Base-by-base conservation (phyloP, 2,329 filamentous ascomycete genomes). In the Aspergillus aculeatus region DNA sequence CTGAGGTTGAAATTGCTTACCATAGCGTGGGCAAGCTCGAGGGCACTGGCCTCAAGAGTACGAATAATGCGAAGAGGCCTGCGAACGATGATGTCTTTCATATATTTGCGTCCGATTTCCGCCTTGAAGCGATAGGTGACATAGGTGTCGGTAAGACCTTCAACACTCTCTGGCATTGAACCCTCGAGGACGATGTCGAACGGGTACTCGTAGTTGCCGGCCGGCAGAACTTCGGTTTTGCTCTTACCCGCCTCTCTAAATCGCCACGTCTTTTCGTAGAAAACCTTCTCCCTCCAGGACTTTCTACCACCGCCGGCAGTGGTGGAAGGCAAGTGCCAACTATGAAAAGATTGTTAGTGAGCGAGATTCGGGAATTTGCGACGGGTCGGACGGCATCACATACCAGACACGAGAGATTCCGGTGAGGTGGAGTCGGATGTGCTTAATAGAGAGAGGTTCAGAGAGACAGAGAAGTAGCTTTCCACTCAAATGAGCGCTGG, bases 81-180 rank as follows among this genome's bases (percentile, higher is more conserved):
- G 73, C 89, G 89, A 35, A 91, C 85, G 66, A 90, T 86, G 54
- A 96, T 81, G 73, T 96, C 92, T 80, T 96, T 94, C 69, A 89
- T 88, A 69, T 97, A 87, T 80, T 95, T 96, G 62, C 92, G 91
- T 60, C 93, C 90, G 54, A 98, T 88, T 54, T 92, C 93, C 1
- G 94, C 95, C 77, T 96, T 96, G 70, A 99, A 82, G 66, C 90
- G 88, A 78, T 98, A 99, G 51, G 91, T 89, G 61, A 98, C 88
- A 77, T 89, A 94, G 16, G 90, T 93, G 68, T 96, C 91, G 58
- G 85, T 83, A 58, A 98, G 81, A 3, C 95, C 95, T 77, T 98
- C 95, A 47, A 99, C 86, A 71, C 92, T 96, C 82, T 98, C 95
- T 19, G 91, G 85, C 71, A 84, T 70, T 12, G 75, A 73, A 4